Evolutionary conservation across 306 rosid genomes (phyloP).

Genomic region (Vigna hirtella): DNA sequence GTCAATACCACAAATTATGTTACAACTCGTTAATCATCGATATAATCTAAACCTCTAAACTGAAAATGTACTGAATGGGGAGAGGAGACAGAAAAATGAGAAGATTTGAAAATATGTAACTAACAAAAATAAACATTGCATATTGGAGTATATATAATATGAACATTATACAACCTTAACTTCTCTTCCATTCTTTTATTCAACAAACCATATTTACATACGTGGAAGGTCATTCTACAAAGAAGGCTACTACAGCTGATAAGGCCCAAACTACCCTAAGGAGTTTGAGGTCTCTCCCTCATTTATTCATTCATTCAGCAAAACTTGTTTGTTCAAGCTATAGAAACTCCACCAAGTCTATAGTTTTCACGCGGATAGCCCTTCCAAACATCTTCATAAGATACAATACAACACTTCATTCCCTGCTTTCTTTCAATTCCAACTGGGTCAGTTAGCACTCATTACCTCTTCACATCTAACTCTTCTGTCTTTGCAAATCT

Average conservation of each 20-base stretch:
- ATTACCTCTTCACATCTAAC: constrained; percentile 58
- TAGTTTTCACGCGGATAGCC: constrained; percentile 32
- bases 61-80: background rate
- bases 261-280: constrained; percentile 44
- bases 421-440: constrained; percentile 48
- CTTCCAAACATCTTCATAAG: constrained; percentile 45
- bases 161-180: constrained; percentile 48
- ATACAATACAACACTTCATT: constrained; percentile 50
- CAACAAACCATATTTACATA: constrained; percentile 77
- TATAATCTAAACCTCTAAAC: background rate
- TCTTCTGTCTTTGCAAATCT: constrained; percentile 95
- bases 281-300: constrained; percentile 42
- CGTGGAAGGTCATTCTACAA: constrained; percentile 49
- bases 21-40: background rate
- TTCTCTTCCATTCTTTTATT: constrained; percentile 55
- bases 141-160: background rate
- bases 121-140: constrained; percentile 27
- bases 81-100: background rate
- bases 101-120: background rate
- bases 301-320: constrained; percentile 45
- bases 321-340: constrained; percentile 38
- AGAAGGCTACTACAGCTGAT: constrained; percentile 50
- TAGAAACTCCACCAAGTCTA: constrained; percentile 34
- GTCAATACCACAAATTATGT: background rate
- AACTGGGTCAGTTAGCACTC: constrained; percentile 39